Percentiles rank a stretch among this genome's conserved stretches.
Conservation (phyloP, 2,329 filamentous ascomycete genomes). For the Ilyonectria sp. region DNA sequence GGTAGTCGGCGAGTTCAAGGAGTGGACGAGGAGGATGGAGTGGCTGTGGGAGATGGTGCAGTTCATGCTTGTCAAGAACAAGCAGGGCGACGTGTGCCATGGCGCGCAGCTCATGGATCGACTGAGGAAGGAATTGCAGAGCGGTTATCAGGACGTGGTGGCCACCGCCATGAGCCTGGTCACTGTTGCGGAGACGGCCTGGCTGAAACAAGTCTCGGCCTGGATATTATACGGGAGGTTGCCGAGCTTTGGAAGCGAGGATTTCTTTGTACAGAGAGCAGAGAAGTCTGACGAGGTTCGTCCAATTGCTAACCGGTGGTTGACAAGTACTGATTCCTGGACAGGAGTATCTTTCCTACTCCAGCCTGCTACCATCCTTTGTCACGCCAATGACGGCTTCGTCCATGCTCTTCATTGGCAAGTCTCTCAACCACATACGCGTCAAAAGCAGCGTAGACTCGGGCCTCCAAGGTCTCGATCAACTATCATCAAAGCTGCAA, state of each 20-base stretch:
- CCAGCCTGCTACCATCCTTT: slow-evolving; percentile 81
- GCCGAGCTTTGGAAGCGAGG: slow-evolving; percentile 81
- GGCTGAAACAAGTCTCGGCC: slow-evolving; percentile 90
- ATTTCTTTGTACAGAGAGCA: slow-evolving; percentile 84
- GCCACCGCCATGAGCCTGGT: slow-evolving; percentile 81
- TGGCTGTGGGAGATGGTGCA: slow-evolving; percentile 85
- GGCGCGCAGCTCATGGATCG: slow-evolving; percentile 84
- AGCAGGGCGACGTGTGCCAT: slow-evolving; percentile 63
- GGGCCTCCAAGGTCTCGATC: slow-evolving; percentile 66
- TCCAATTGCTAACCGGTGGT: neutral
- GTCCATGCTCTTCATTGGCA: slow-evolving; percentile 92
- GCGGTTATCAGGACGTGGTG: slow-evolving; percentile 90
- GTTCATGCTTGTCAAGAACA: slow-evolving; percentile 71
- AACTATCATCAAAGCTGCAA: slow-evolving; percentile 78
- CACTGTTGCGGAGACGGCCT: slow-evolving; percentile 87
- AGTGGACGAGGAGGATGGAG: slow-evolving; percentile 86
- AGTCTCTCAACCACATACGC: slow-evolving; percentile 87
- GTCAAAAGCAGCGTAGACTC: slow-evolving; percentile 64
- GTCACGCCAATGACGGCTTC: slow-evolving; percentile 81
- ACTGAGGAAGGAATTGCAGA: slow-evolving; percentile 82
- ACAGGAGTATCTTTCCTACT: slow-evolving; percentile 72
- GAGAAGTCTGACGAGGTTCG: slow-evolving; percentile 59
- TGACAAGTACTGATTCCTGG: slow-evolving; percentile 18
- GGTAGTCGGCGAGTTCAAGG: slow-evolving; percentile 87
- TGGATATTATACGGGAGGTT: slow-evolving; percentile 93